Evolutionary conservation across 2,329 filamentous ascomycete genomes (phyloP).

Genomic region (Hypoxylon sp.): DNA sequence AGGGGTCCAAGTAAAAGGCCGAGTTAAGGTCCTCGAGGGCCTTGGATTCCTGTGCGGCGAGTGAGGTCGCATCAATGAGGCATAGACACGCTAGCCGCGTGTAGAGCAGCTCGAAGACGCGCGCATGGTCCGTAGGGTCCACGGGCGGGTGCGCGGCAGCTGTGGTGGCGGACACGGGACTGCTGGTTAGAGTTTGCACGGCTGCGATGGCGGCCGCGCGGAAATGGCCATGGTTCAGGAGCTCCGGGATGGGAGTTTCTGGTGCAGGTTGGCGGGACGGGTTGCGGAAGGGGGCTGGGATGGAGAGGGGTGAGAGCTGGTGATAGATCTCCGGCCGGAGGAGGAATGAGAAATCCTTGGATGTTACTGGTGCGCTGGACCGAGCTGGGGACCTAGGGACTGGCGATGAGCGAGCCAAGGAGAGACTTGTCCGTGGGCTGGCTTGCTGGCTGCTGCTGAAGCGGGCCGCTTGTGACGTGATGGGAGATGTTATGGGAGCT

Average conservation of each 20-base stretch:
- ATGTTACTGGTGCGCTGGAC: slow-evolving; percentile 56
- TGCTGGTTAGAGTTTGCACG: slow-evolving; percentile 69
- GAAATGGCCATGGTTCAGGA: slow-evolving; percentile 82
- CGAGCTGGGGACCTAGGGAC: slow-evolving; percentile 44
- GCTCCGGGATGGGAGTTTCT: slow-evolving; percentile 73
- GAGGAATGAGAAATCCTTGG: slow-evolving; percentile 84
- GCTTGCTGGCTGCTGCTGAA: slow-evolving; percentile 45
- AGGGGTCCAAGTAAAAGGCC: slow-evolving; percentile 68
- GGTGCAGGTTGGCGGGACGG: slow-evolving; percentile 73
- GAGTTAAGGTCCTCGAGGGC: slow-evolving; percentile 73
- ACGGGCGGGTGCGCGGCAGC: slow-evolving; percentile 54
- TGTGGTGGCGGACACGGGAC: slow-evolving; percentile 55
- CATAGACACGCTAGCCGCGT: slow-evolving; percentile 85
- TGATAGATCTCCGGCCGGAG: slow-evolving; percentile 87
- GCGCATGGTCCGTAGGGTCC: slow-evolving; percentile 68
- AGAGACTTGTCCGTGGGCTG: slow-evolving; percentile 45
- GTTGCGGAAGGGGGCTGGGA: slow-evolving; percentile 76
- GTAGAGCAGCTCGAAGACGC: slow-evolving; percentile 84
- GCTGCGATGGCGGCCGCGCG: slow-evolving; percentile 80
- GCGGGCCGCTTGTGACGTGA: slow-evolving; percentile 48
- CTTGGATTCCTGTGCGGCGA: slow-evolving; percentile 77
- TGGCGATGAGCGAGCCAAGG: slow-evolving; percentile 41
- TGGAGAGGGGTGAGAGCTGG: slow-evolving; percentile 74
- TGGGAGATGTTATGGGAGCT: slow-evolving; percentile 44
- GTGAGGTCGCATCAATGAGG: slow-evolving; percentile 77